These are phyloP conservation scores for Teratosphaeria viscida DNA, from an alignment of 2,329 filamentous ascomycete genomes.

Conservation along the genomic window DNA sequence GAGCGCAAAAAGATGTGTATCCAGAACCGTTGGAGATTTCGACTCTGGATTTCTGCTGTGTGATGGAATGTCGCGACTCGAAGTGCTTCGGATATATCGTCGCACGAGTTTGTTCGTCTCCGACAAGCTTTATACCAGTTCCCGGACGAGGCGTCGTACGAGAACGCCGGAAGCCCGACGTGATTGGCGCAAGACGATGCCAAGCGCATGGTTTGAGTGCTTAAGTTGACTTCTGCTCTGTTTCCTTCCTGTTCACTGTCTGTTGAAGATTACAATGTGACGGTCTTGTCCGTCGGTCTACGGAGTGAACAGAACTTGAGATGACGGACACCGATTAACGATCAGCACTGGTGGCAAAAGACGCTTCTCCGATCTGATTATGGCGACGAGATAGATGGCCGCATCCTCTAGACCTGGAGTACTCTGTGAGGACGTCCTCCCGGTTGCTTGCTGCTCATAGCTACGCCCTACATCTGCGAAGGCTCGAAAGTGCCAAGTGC, in stretches of 20 bases:
- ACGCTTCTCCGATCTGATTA: not conserved
- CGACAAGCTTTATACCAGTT: not conserved
- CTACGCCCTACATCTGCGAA: not conserved
- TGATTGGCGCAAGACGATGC: not conserved
- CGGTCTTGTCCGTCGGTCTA: not conserved
- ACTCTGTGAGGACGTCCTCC: not conserved
- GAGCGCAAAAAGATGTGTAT: no score
- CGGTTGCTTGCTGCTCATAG: not conserved
- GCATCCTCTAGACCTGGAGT: not conserved
- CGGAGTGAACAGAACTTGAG: not conserved
- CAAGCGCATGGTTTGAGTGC: not conserved
- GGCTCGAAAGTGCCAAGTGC: not conserved
- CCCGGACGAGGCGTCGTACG: not conserved
- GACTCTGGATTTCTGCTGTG: no score
- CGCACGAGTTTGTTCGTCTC: not conserved
- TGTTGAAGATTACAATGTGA: not conserved
- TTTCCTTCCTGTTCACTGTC: not conserved
- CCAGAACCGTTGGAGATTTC: no score
- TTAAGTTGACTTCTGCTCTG: not conserved
- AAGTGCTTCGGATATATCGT: not conserved
- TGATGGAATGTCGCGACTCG: not conserved
- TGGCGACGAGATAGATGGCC: not conserved
- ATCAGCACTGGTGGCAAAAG: not conserved
- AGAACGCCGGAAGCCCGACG: not conserved
- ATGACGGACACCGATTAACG: not conserved